Conservation (phyloP, 176 grass and related monocot species). For the Carex kokanica region DNA sequence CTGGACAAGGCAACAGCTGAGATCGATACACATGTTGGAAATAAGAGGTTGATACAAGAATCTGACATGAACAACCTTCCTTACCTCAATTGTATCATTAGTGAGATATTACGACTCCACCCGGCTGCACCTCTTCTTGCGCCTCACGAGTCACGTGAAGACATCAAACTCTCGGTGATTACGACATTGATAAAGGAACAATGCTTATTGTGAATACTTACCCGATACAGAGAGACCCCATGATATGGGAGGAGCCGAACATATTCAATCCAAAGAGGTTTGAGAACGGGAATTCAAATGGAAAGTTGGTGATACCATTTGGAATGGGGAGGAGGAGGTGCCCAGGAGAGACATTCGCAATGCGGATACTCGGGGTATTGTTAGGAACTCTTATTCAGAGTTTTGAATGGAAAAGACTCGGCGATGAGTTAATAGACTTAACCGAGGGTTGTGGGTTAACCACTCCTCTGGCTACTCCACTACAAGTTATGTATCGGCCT, state of each 20-base stretch:
- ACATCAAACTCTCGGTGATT: too few species aligned
- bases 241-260: too few species aligned
- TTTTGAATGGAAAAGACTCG: constrained; percentile 29
- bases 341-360: constrained; percentile 25
- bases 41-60: constrained; percentile 21
- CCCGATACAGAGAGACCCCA: too few species aligned
- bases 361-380: constrained; percentile 21
- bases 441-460: constrained; percentile 18
- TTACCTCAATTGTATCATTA: constrained; percentile 21
- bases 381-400: constrained; percentile 32
- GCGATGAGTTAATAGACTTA: constrained; percentile 22
- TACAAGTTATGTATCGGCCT: constrained; percentile 22
- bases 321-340: constrained; percentile 32
- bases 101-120: too few species aligned
- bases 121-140: too few species aligned
- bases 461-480: constrained; percentile 8
- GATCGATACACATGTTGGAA: constrained; percentile 18
- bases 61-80: constrained; percentile 32
- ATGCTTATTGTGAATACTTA: too few species aligned
- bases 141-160: too few species aligned
- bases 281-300: neutral
- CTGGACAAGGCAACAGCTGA: constrained; percentile 12
- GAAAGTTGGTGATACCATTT: constrained; percentile 26
- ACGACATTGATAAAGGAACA: too few species aligned
- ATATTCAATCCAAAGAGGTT: constrained; percentile 37